Evolutionary conservation across 2,329 filamentous ascomycete species (phyloP).

Genomic region (Hypoxylon sp.): DNA sequence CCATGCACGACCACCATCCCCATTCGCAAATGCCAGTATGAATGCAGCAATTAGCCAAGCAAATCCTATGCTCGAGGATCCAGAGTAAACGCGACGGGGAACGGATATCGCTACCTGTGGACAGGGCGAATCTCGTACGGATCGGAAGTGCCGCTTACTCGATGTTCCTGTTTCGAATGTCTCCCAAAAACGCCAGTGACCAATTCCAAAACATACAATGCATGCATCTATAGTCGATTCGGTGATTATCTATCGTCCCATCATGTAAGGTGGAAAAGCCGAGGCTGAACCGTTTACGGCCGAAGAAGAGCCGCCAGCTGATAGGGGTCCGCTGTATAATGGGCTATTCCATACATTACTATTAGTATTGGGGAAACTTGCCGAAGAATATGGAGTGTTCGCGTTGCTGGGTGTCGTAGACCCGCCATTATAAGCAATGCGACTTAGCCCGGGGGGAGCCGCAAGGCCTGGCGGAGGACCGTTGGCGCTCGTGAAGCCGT

Average conservation of each 20-base stretch:
- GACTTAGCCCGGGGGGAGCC: slow-evolving; percentile 77
- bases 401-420: slow-evolving; percentile 45
- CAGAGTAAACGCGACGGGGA: slow-evolving; percentile 36
- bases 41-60: slow-evolving; percentile 52
- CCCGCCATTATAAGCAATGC: slow-evolving; percentile 46
- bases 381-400: slow-evolving; percentile 46
- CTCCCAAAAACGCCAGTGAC: slow-evolving; percentile 44
- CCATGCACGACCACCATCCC: slow-evolving; percentile 50
- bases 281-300: slow-evolving; percentile 44
- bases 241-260: slow-evolving; percentile 47
- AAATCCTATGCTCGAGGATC: slow-evolving; percentile 44
- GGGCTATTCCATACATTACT: slow-evolving; percentile 49
- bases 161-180: slow-evolving; percentile 34
- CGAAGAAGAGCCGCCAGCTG: slow-evolving; percentile 47
- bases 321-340: slow-evolving; percentile 48
- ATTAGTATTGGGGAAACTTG: slow-evolving; percentile 44
- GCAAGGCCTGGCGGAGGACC: slow-evolving; percentile 87
- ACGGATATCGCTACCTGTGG: slow-evolving; percentile 21
- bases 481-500: slow-evolving; percentile 76
- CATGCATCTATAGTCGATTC: slow-evolving; percentile 38
- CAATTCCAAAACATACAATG: slow-evolving; percentile 42
- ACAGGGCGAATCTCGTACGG: slow-evolving; percentile 25
- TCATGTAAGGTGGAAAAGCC: slow-evolving; percentile 50
- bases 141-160: slow-evolving; percentile 21
- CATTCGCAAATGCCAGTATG: slow-evolving; percentile 52